Evolutionary conservation across 768 basidiomycete species (phyloP).

Genomic region (Trametes meyenii): DNA sequence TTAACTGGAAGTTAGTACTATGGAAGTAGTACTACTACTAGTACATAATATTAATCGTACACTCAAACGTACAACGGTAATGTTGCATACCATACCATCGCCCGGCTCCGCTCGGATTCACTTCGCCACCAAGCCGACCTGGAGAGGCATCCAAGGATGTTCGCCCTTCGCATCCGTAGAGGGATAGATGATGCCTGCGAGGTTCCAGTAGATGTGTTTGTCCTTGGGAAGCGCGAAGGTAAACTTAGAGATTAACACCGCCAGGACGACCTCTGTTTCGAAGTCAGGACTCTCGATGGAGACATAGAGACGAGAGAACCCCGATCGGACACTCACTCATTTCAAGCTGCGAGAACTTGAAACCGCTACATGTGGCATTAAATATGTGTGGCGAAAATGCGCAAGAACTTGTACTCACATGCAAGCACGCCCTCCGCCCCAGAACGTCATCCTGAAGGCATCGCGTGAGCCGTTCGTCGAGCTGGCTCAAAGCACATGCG

Average conservation of each 20-base stretch:
- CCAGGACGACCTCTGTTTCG: constrained; percentile 33
- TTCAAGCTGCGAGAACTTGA: constrained; percentile 29
- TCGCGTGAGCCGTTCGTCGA: not conserved
- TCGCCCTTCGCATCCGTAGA: not conserved
- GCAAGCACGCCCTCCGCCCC: constrained; percentile 47
- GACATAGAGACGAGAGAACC: not conserved
- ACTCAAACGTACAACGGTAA: too few species aligned
- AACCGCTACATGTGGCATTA: constrained; percentile 17
- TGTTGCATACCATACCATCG: too few species aligned
- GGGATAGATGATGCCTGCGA: not conserved
- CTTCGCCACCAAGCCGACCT: not conserved
- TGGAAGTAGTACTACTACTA: too few species aligned
- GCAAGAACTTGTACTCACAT: constrained; percentile 38
- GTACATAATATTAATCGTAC: too few species aligned
- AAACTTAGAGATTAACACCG: constrained; percentile 32
- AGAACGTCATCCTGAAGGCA: constrained; percentile 44
- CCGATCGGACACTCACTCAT: constrained; percentile 20
- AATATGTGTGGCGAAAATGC: not conserved
- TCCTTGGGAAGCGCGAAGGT: constrained; percentile 28
- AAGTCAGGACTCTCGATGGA: not conserved
- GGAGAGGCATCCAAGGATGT: not conserved
- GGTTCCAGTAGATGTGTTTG: constrained; percentile 22
- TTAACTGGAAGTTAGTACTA: too few species aligned
- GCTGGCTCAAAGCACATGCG: not conserved
- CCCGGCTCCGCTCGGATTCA: too few species aligned